Base-by-base conservation (phyloP, 345 rosid species). In the Alliaria petiolata region DNA sequence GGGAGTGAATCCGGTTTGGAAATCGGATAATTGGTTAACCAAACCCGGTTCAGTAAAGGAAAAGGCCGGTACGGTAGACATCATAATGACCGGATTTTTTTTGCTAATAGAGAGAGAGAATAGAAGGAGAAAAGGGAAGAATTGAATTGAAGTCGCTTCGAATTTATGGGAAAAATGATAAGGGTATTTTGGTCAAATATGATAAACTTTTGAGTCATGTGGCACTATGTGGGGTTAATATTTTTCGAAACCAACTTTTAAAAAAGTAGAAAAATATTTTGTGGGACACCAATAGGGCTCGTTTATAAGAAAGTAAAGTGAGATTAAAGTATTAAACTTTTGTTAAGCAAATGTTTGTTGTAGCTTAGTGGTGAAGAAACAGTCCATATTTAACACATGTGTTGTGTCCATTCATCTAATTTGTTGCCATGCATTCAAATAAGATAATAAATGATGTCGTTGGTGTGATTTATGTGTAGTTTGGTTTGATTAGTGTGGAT, bases 71-170 rank as follows among this genome's bases (percentile, higher is more conserved):
- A 79, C 31, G 68, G 86, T 16, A 36, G 84, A 83, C 81, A 77
- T 13, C 77, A 63, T 73, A 14, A 60, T 65, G 61, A 49, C 77
- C 57, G 65, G 39, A 26, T 20, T 31, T 22, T 70, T 45, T 40
- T 22, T 10, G 38, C 8, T 10, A 67, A 40, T 53, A 64, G 19
- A 60, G 67, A 61, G 74, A 68, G 50, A 66, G 69, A 81, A 45
- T 67, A 82, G 84, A 75, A 89, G 84, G 71, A 78, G 81, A 88
- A 88, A 82, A 92, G 95, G 97, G 97, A 90, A 87, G 93, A 85
- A 83, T 57, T 79, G 96, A 77, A 77, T 81, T 69, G 67, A 64
- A 17, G 82, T 86, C 71, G 83, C n/a, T 54, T 64, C 75, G 46
- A 81, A 90, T 88, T 88, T 92, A 92, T 63, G 67, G 85, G 10